Evolutionary conservation across 768 basidiomycete species (phyloP), one percentile per base, ranked within the genome.

Genomic region (Agrocybe pediades): DNA sequence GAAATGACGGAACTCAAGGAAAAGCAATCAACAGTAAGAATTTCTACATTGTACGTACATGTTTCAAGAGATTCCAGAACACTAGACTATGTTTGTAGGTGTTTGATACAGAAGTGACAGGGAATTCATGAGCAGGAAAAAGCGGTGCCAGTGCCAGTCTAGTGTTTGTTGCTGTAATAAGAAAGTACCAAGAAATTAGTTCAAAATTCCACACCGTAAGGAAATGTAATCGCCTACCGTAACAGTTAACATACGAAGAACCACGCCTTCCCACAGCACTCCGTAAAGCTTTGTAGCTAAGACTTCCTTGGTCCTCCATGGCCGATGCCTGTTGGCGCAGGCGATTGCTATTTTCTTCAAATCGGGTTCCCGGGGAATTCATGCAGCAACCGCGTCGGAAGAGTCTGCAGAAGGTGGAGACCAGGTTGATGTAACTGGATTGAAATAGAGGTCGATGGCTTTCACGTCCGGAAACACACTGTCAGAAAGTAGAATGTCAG

Each of bases 341-440:
- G 24, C 45, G 13, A n/a, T 7, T 16, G 30, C 30, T 2, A 53
- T 23, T 24, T 2, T n/a, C 6, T 16, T 9, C 1, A 53, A 23
- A 33, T 19, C 13, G 15, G 36, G 26, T 13, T 36, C 29, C 9
- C 43, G 17, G 6, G 42, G 29, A 16, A 16, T 4, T 43, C 51
- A 53, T 5, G 23, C 24, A 29, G 6, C 26, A 25, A 4, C 15
- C 15, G n/a, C 21, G 43, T n/a, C n/a, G 9, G 6, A 46, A 17
- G 11, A 27, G 27, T 36, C 2, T 15, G 29, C 16, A 23, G 29
- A 6, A n/a, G 2, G 9, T 33, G 23, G 9, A 46, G n/a, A n/a
- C n/a, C n/a, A n/a, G n/a, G n/a, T n/a, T 9, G 56, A 58, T 1
- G 52, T 54, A 3, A 51, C 20, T 2, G 53, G 57, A 3, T 19